Conservation (phyloP, 306 rosid genomes). For the Astragalus membranaceus region DNA sequence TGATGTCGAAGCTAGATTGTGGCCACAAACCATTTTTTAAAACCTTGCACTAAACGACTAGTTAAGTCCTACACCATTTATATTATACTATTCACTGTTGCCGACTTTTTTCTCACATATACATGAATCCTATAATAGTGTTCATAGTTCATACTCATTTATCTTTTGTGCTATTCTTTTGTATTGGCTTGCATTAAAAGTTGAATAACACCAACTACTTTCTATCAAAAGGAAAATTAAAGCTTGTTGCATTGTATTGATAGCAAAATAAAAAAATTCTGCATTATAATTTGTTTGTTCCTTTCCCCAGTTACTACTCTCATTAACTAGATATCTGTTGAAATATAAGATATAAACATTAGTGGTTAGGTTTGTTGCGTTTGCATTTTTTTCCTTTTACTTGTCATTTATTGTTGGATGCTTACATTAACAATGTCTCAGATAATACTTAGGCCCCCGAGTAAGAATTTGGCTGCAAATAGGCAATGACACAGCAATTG, state of each 20-base stretch:
- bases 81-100: not conserved
- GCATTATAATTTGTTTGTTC: not conserved
- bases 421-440: not conserved
- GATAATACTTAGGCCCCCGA: not conserved
- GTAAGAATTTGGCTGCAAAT: no score
- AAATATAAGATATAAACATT: not conserved
- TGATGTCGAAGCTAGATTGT: no score
- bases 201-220: not conserved
- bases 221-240: not conserved
- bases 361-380: not conserved
- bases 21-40: no score
- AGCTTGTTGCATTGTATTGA: no score
- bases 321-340: not conserved
- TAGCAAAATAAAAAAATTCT: not conserved
- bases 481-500: no score
- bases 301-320: not conserved
- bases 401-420: not conserved
- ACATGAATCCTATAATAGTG: not conserved
- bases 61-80: not conserved
- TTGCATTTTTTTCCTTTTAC: not conserved
- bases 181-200: not conserved
- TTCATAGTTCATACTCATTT: not conserved
- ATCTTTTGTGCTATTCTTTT: not conserved
- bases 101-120: not conserved
- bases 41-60: no score